These are phyloP conservation scores for Starmerella potacharoeniae DNA, from an alignment of 805 yeast species.

Conservation along the genomic window DNA sequence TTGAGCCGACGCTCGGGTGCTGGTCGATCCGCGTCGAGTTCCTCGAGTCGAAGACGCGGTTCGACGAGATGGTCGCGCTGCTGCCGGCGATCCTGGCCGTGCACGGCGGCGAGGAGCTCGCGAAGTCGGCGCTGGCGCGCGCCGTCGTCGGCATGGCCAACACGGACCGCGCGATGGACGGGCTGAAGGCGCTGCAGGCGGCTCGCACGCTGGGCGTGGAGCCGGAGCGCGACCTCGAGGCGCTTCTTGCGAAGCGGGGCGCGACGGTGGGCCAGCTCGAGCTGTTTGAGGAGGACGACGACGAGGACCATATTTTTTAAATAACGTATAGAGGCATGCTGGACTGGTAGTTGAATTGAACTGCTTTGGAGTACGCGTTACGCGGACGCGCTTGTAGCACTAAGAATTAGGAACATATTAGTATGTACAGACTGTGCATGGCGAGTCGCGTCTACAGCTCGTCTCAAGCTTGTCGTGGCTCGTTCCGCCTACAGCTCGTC, in stretches of 20 bases:
- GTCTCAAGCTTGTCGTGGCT: too few relatives aligned
- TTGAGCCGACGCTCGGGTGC: conserved; percentile 16
- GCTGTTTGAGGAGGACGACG: conserved; percentile 23
- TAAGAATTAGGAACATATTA: background rate
- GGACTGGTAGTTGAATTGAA: too few relatives aligned
- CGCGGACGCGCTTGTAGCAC: background rate
- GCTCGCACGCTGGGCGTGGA: conserved; percentile 20
- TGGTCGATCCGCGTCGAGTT: conserved; percentile 19
- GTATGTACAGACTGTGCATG: background rate
- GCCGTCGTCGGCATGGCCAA: conserved; percentile 19
- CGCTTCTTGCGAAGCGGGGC: conserved; percentile 13
- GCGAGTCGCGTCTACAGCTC: too few relatives aligned
- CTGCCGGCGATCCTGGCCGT: conserved; percentile 12
- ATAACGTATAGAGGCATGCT: too few relatives aligned
- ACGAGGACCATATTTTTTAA: conserved; percentile 15
- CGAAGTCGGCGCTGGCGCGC: conserved; percentile 11
- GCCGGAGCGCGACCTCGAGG: conserved; percentile 15
- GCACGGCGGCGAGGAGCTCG: conserved; percentile 8
- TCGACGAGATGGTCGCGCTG: conserved; percentile 13
- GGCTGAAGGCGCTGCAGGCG: conserved; percentile 15
- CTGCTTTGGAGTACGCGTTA: too few relatives aligned
- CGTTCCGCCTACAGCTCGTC: too few relatives aligned
- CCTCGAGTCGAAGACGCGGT: conserved; percentile 16
- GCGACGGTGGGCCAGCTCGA: conserved; percentile 19
- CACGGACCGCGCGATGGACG: conserved; percentile 20